Evolutionary conservation across 495 filamentous ascomycete genomes (phyloP).

Genomic region (Viridothelium virens): DNA sequence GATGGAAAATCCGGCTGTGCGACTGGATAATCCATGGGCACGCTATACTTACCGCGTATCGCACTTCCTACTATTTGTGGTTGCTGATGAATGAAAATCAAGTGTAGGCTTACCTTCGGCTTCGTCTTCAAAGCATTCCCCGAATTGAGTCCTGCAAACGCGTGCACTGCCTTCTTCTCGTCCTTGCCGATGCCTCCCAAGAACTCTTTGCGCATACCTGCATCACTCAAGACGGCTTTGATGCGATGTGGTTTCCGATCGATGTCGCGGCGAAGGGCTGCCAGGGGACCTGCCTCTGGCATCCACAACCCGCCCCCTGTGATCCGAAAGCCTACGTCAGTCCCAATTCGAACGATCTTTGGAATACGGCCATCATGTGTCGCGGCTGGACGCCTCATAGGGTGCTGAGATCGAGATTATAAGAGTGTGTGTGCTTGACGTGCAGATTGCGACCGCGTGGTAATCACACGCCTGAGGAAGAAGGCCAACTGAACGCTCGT

Average conservation of each 20-base stretch:
- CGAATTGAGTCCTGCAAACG: conserved; percentile 59
- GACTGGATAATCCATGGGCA: background rate
- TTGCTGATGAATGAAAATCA: conserved; percentile 9
- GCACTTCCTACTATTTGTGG: background rate
- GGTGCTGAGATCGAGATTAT: background rate
- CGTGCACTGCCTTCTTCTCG: conserved; percentile 53
- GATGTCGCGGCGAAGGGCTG: conserved; percentile 61
- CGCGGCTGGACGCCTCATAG: background rate
- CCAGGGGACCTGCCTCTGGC: conserved; percentile 55
- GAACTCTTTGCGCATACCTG: conserved; percentile 53
- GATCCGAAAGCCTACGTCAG: background rate
- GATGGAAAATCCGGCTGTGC: background rate
- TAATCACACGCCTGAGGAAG: background rate
- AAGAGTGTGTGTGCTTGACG: background rate
- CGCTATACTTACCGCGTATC: background rate
- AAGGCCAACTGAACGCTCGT: background rate
- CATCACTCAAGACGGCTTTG: conserved; percentile 54
- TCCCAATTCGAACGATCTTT: background rate
- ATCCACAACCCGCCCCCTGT: conserved; percentile 72
- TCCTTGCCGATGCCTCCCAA: conserved; percentile 49
- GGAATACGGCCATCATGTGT: background rate
- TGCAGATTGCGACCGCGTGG: background rate
- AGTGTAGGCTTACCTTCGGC: conserved; percentile 58
- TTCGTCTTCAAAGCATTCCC: conserved; percentile 73
- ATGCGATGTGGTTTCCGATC: conserved; percentile 60